A percentile compares a stretch with the other conserved stretches of the same genome.
phyloP scores from a whole-genome alignment of 306 rosid species.

The Pueraria montana region DNA sequence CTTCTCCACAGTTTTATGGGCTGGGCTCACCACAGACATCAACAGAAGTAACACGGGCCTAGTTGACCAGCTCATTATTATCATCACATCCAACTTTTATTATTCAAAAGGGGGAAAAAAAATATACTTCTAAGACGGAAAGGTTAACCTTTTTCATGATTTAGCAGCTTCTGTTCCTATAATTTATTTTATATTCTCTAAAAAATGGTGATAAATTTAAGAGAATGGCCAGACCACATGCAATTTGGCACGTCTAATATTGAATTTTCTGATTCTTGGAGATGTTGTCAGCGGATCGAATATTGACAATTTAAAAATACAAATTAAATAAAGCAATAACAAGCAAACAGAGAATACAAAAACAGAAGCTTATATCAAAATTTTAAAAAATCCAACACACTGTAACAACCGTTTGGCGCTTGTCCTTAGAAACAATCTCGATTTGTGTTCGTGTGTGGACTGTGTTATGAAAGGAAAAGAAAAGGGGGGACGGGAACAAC shows the following conservation, averaged over 20 bases:
- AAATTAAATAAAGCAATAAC: background rate
- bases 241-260: constrained; percentile 6
- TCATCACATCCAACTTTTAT: background rate
- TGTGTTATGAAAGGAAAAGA: no score
- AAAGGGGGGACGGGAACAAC: no score
- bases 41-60: background rate
- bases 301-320: background rate
- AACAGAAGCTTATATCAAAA: background rate
- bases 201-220: background rate
- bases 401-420: no score
- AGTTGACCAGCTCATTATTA: background rate
- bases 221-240: constrained; percentile 40
- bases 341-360: background rate
- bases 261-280: constrained; percentile 17
- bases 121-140: background rate
- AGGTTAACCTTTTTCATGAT: constrained; percentile 30
- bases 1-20: background rate
- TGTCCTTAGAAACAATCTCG: no score
- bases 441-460: no score
- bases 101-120: no score
- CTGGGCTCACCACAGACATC: background rate
- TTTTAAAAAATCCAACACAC: no score
- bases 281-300: constrained; percentile 24
- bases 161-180: constrained; percentile 20
- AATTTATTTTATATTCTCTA: background rate